phyloP scores from a whole-genome alignment of 2,329 filamentous ascomycete genomes.

The Blastomyces percursus region DNA sequence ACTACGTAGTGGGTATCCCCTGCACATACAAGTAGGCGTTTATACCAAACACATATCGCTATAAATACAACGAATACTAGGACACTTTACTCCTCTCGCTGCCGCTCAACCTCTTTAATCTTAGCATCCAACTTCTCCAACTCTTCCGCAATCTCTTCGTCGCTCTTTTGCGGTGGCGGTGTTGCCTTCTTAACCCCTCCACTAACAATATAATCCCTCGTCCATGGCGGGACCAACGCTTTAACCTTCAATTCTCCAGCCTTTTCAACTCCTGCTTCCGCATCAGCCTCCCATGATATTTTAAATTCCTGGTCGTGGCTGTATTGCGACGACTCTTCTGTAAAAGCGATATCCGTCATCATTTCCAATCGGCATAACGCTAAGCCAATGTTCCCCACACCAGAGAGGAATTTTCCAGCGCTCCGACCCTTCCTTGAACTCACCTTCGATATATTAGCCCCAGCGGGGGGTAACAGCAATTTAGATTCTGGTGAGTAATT shows the following conservation, averaged over 20 bases:
- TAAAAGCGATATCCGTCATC: conserved; percentile 72
- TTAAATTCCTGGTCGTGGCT: conserved; percentile 53
- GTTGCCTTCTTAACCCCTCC: conserved; percentile 29
- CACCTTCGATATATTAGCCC: conserved; percentile 44
- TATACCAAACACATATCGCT: neutral
- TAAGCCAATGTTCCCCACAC: conserved; percentile 75
- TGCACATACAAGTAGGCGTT: neutral
- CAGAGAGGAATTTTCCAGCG: conserved; percentile 68
- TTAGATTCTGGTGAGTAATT: conserved; percentile 24
- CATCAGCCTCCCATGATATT: conserved; percentile 40
- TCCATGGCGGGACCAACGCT: conserved; percentile 78
- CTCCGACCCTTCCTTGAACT: conserved; percentile 49
- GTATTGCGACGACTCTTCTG: conserved; percentile 53
- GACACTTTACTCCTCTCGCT: neutral
- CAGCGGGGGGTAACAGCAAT: conserved; percentile 25
- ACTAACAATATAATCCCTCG: conserved; percentile 35
- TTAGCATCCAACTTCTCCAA: conserved; percentile 25
- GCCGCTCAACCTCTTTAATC: conserved; percentile 4
- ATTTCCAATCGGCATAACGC: conserved; percentile 77
- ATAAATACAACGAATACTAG: neutral
- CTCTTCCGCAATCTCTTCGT: conserved; percentile 26
- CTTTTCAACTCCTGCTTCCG: conserved; percentile 30
- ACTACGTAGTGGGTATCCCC: neutral
- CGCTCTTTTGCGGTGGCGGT: conserved; percentile 25
- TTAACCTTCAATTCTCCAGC: conserved; percentile 48